These are phyloP conservation scores for Sugiyamaella boreocaroliniensis DNA, from an alignment of 805 yeast genomes.

Conservation along the genomic window DNA sequence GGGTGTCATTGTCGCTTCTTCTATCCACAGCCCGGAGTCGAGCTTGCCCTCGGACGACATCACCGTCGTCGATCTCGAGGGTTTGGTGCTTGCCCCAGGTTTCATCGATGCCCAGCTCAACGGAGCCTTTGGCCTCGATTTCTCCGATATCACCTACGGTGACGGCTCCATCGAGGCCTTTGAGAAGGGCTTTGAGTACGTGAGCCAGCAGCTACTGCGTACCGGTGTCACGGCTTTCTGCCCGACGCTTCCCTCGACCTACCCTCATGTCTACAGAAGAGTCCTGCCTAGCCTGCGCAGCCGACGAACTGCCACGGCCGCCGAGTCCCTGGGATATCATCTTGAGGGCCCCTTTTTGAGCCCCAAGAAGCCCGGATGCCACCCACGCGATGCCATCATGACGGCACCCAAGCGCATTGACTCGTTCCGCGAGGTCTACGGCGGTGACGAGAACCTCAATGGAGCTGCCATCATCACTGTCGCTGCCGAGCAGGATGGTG, in stretches of 20 bases:
- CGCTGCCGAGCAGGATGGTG: constrained; percentile 47
- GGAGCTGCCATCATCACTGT: constrained; percentile 39
- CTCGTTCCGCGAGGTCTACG: constrained; percentile 34
- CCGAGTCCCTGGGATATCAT: constrained; percentile 46
- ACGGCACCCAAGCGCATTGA: constrained; percentile 32
- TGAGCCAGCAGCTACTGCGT: constrained; percentile 30
- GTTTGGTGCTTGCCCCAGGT: constrained; percentile 47
- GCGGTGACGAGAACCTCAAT: constrained; percentile 35
- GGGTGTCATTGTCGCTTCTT: constrained; percentile 35
- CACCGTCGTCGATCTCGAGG: constrained; percentile 40
- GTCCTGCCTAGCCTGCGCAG: constrained; percentile 41
- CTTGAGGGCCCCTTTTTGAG: constrained; percentile 54
- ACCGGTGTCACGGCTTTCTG: constrained; percentile 52
- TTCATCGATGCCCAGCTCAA: constrained; percentile 52
- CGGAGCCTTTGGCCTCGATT: constrained; percentile 52
- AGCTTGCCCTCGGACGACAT: background rate
- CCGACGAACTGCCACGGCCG: constrained; percentile 27
- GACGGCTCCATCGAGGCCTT: constrained; percentile 21
- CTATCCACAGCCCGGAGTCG: constrained; percentile 22
- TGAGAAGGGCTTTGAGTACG: constrained; percentile 17
- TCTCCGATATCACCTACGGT: constrained; percentile 36
- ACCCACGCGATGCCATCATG: constrained; percentile 44
- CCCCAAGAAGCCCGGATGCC: constrained; percentile 44
- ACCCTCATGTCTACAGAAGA: constrained; percentile 42
- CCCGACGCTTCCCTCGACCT: constrained; percentile 51